Evolutionary conservation across 768 basidiomycete genomes (phyloP).

Genomic region (Russula sp.): DNA sequence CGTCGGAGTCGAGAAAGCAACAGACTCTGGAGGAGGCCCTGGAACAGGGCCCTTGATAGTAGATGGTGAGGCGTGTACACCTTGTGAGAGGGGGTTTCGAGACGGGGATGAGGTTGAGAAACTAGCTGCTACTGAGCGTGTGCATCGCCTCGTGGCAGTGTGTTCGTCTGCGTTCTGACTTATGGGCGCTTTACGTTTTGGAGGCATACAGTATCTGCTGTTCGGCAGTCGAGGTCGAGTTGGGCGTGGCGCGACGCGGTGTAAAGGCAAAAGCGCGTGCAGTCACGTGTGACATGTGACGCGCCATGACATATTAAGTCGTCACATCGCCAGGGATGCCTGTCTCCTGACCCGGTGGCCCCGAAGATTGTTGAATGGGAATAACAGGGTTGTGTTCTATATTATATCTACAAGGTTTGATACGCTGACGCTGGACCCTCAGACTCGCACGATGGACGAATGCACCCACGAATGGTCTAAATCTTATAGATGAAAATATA

Average conservation of each 20-base stretch:
- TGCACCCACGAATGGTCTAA: constrained; percentile 65
- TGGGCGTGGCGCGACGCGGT: background rate
- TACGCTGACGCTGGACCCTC: background rate
- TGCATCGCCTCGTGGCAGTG: constrained; percentile 19
- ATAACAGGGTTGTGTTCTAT: constrained; percentile 19
- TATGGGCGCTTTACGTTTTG: constrained; percentile 28
- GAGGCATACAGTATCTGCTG: constrained; percentile 24
- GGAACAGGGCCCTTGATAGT: background rate
- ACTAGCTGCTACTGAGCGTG: constrained; percentile 16
- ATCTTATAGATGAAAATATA: constrained; percentile 64
- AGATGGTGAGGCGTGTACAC: background rate
- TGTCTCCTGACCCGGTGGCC: too few relatives aligned
- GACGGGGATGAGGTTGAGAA: constrained; percentile 4
- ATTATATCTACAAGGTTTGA: background rate
- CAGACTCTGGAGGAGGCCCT: background rate
- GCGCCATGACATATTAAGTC: background rate
- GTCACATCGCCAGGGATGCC: background rate
- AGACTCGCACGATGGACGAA: constrained; percentile 80
- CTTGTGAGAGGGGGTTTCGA: background rate
- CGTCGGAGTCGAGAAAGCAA: background rate
- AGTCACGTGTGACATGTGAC: background rate
- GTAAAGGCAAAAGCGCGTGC: background rate
- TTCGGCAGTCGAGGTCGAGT: background rate
- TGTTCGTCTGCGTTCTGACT: constrained; percentile 16
- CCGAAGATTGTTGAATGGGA: constrained; percentile 14